phyloP scores from a whole-genome alignment of 768 basidiomycete genomes.

The Mycena maculata region DNA sequence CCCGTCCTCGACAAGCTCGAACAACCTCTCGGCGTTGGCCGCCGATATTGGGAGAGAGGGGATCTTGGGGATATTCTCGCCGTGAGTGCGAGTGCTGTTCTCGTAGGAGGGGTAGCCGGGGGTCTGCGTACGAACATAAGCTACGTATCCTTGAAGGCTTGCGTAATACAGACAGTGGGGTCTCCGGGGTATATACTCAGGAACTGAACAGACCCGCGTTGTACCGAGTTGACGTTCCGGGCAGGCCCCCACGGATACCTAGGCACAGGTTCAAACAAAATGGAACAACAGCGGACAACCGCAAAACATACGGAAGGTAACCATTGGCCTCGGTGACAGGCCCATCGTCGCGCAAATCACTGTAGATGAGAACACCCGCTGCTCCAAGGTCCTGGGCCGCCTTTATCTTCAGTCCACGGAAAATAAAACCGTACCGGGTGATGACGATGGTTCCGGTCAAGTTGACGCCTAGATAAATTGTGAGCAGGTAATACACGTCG shows the following conservation, averaged over 20 bases:
- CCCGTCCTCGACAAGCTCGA: constrained; percentile 54
- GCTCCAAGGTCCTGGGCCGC: constrained; percentile 76
- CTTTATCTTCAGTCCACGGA: constrained; percentile 80
- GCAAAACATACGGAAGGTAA: constrained; percentile 54
- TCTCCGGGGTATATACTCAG: constrained; percentile 67
- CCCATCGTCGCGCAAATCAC: constrained; percentile 74
- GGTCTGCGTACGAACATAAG: constrained; percentile 37
- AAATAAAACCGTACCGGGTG: constrained; percentile 68
- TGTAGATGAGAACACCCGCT: constrained; percentile 68
- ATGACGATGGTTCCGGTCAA: constrained; percentile 70
- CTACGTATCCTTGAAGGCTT: constrained; percentile 53
- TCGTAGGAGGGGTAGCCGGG: constrained; percentile 76
- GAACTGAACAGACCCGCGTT: constrained; percentile 76
- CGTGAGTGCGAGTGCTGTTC: constrained; percentile 65
- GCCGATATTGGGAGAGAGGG: constrained; percentile 77
- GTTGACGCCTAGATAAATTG: constrained; percentile 59
- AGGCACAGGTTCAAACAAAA: constrained; percentile 1
- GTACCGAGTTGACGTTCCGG: constrained; percentile 68
- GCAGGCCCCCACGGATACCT: constrained; percentile 79
- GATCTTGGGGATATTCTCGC: constrained; percentile 62
- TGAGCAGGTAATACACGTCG: not conserved
- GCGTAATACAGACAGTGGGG: constrained; percentile 37
- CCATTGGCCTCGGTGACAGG: constrained; percentile 69
- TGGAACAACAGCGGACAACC: not conserved
- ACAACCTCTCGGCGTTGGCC: constrained; percentile 68